A percentile compares a stretch with the other conserved stretches of the same genome.
phyloP scores from a whole-genome alignment of 208 protist genomes.

The Naegleria lovaniensis region DNA sequence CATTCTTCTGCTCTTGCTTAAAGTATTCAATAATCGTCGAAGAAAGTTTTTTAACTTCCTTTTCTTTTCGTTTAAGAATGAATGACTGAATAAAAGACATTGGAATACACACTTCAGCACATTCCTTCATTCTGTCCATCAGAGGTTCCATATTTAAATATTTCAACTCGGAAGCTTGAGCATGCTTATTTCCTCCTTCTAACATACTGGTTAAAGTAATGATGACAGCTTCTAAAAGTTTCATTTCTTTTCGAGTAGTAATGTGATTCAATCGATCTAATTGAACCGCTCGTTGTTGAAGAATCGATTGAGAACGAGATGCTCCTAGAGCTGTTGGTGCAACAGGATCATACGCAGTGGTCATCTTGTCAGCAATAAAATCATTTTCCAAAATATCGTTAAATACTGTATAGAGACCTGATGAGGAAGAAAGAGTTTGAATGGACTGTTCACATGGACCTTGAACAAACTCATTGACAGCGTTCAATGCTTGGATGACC shows the following conservation, averaged over 20 bases:
- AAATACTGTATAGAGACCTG: background rate
- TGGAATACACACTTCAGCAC: background rate
- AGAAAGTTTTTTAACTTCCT: background rate
- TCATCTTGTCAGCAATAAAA: background rate
- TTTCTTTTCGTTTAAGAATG: background rate
- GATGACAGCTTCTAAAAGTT: background rate
- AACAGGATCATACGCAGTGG: background rate
- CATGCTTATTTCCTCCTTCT: background rate
- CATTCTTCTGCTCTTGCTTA: background rate
- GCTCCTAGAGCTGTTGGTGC: background rate
- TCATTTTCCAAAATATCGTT: conserved; percentile 21
- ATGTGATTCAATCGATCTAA: background rate
- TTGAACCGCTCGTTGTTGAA: background rate
- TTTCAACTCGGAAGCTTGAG: background rate
- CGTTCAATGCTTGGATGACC: background rate
- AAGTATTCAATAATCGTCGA: background rate
- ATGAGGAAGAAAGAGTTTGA: background rate
- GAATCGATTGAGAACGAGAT: background rate
- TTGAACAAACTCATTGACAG: conserved; percentile 9
- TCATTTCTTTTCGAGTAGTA: background rate
- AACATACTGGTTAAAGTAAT: background rate
- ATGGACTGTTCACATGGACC: background rate
- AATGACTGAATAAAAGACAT: background rate
- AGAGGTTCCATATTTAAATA: background rate
- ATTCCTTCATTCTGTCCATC: background rate